Conservation (phyloP, 192 early-diverging fungal genomes). For the Dissophora ornata region DNA sequence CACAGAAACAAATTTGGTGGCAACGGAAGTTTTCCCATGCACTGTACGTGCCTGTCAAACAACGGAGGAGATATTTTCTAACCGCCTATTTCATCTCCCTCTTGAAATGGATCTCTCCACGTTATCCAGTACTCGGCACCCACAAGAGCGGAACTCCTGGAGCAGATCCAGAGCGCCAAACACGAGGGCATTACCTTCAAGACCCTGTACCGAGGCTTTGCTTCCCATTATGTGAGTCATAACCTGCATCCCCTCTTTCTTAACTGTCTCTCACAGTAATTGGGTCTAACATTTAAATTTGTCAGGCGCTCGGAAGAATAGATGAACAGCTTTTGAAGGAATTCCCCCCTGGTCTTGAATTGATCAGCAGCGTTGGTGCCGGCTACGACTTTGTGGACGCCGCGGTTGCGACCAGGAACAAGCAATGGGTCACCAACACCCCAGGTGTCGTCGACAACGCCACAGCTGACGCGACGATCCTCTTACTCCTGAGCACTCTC, state of each 20-base stretch:
- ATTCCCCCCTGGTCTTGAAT: constrained; percentile 35
- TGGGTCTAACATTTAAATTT: too few relatives aligned
- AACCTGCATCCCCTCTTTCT: background rate
- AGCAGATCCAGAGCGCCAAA: constrained; percentile 33
- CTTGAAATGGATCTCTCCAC: too few relatives aligned
- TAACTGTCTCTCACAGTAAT: too few relatives aligned
- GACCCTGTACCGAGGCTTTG: constrained; percentile 44
- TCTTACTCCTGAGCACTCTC: constrained; percentile 35
- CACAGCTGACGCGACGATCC: constrained; percentile 44
- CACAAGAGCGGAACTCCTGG: constrained; percentile 21
- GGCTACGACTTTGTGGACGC: constrained; percentile 54
- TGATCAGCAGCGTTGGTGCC: constrained; percentile 41
- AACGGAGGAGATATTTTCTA: background rate
- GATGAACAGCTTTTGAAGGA: constrained; percentile 44
- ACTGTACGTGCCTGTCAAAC: too few relatives aligned
- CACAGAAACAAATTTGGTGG: background rate
- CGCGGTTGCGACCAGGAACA: constrained; percentile 27
- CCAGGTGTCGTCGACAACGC: constrained; percentile 45
- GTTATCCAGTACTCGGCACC: constrained; percentile 29
- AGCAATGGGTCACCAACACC: constrained; percentile 47
- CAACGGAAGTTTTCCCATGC: too few relatives aligned
- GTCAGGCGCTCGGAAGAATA: constrained; percentile 52
- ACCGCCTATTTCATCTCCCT: background rate
- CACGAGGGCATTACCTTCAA: constrained; percentile 36
- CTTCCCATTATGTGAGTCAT: constrained; percentile 46